Evolutionary conservation across 768 basidiomycete genomes (phyloP).

Genomic region (Trametes punicea): DNA sequence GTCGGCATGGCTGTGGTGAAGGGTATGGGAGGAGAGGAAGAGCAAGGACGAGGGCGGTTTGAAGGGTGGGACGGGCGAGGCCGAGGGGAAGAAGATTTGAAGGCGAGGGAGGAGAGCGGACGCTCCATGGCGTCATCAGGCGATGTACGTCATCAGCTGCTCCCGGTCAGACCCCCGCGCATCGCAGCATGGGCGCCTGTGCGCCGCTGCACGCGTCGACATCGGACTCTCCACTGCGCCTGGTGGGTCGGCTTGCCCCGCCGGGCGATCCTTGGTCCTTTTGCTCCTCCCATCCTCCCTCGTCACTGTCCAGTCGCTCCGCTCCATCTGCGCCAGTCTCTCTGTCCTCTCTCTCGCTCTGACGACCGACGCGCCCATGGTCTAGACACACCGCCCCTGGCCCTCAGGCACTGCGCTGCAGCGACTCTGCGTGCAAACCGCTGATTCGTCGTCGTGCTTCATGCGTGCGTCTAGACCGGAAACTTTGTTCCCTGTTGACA

Average conservation of each 20-base stretch:
- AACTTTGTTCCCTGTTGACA: too few relatives aligned
- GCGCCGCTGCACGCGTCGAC: neutral
- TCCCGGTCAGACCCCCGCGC: neutral
- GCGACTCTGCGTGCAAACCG: too few relatives aligned
- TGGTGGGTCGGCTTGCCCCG: neutral
- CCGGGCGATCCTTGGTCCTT: slow-evolving; percentile 5
- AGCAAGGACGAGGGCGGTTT: neutral
- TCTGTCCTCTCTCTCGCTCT: too few relatives aligned
- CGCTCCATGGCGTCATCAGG: slow-evolving; percentile 19
- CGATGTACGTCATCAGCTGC: slow-evolving; percentile 16
- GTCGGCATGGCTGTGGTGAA: slow-evolving; percentile 49
- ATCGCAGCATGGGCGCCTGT: neutral
- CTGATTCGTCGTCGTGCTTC: too few relatives aligned
- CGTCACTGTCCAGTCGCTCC: neutral
- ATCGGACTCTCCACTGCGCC: neutral
- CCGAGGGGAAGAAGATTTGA: slow-evolving; percentile 5
- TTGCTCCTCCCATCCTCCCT: neutral
- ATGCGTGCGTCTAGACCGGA: too few relatives aligned
- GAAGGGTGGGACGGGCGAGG: neutral
- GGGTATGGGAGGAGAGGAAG: neutral
- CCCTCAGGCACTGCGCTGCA: too few relatives aligned
- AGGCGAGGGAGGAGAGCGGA: slow-evolving; percentile 8
- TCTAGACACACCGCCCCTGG: too few relatives aligned
- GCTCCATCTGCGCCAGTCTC: neutral
- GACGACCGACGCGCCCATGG: too few relatives aligned